phyloP scores from a whole-genome alignment of 352 stramenopile genomes.

The Phytopythium aichiense region DNA sequence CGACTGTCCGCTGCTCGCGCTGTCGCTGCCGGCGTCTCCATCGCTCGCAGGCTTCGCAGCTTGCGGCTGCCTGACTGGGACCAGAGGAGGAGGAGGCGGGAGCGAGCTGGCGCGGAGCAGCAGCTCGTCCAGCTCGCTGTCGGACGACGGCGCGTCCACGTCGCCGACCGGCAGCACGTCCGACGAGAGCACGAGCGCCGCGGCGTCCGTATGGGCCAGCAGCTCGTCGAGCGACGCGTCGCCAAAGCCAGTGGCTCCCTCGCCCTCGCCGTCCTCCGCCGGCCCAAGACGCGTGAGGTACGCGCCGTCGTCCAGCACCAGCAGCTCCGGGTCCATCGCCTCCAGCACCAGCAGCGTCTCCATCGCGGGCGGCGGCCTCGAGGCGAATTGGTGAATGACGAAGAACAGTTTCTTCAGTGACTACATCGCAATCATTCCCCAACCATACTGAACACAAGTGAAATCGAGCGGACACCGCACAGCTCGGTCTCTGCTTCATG shows the following conservation, averaged over 20 bases:
- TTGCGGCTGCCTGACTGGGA: too few species aligned
- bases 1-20: background rate
- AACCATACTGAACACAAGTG: background rate
- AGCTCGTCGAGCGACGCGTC: conserved; percentile 16
- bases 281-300: background rate
- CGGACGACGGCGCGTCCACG: conserved; percentile 10
- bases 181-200: conserved; percentile 6
- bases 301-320: background rate
- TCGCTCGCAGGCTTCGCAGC: background rate
- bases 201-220: conserved; percentile 3
- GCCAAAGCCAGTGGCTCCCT: background rate
- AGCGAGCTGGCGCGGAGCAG: background rate
- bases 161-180: conserved; percentile 2
- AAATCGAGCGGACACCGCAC: too few species aligned
- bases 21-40: background rate
- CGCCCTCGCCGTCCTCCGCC: background rate
- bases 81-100: too few species aligned
- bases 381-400: background rate
- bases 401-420: background rate
- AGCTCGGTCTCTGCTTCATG: too few species aligned
- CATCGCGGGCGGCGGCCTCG: background rate
- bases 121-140: conserved; percentile 12
- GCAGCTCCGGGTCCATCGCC: background rate
- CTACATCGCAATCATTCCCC: background rate
- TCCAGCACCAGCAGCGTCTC: background rate